These are phyloP conservation scores for Cadophora malorum DNA, from an alignment of 2,329 filamentous ascomycete species.

Conservation along the genomic window DNA sequence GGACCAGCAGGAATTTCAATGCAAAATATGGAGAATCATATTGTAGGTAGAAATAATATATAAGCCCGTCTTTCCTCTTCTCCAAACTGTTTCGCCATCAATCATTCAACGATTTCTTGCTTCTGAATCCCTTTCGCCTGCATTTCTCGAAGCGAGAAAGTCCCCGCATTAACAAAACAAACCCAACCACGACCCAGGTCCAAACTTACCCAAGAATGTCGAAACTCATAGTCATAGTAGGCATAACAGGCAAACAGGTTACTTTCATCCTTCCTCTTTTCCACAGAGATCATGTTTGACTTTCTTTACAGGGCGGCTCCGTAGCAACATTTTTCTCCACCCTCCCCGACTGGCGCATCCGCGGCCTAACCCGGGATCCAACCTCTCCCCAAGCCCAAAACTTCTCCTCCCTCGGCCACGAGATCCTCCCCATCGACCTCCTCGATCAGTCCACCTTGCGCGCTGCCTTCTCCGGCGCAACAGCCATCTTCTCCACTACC, in stretches of 20 bases:
- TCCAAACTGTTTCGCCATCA: background rate
- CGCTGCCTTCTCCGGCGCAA: conserved; percentile 50
- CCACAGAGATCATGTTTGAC: background rate
- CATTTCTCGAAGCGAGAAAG: background rate
- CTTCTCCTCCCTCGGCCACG: conserved; percentile 48
- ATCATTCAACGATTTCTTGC: background rate
- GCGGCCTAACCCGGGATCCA: conserved; percentile 35
- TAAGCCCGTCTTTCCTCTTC: background rate
- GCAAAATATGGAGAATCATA: background rate
- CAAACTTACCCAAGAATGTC: conserved; percentile 18
- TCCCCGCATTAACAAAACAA: background rate
- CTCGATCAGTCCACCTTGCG: conserved; percentile 48
- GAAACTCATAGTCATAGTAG: conserved; percentile 47
- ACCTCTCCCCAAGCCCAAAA: conserved; percentile 40
- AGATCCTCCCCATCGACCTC: conserved; percentile 52
- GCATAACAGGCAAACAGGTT: conserved; percentile 46
- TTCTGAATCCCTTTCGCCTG: no score
- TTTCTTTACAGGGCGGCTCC: conserved; percentile 30
- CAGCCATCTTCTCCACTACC: conserved; percentile 58
- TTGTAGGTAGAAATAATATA: background rate
- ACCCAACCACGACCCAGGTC: background rate
- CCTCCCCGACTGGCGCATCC: conserved; percentile 29
- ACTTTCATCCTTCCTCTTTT: background rate
- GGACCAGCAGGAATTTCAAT: background rate
- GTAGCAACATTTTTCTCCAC: conserved; percentile 33